Evolutionary conservation across 805 yeast species (phyloP).

Genomic region (Nakazawaea anatomiae): DNA sequence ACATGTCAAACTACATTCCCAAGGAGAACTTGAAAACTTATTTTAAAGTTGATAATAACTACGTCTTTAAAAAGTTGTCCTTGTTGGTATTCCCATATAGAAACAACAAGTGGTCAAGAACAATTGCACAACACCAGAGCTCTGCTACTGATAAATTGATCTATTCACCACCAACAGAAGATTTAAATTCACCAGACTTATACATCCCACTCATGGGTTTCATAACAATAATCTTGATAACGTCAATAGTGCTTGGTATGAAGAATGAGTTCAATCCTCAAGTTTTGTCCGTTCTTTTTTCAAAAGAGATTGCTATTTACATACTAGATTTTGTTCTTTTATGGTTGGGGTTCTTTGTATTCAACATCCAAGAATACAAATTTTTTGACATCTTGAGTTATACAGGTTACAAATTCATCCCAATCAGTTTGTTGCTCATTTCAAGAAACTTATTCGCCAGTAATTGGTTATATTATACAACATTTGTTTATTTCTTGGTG

Average conservation of each 20-base stretch:
- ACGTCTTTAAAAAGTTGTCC: constrained; percentile 68
- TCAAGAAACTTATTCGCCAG: constrained; percentile 33
- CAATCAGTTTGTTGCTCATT: constrained; percentile 54
- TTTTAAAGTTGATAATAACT: constrained; percentile 86
- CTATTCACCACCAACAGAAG: constrained; percentile 77
- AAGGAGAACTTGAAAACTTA: constrained; percentile 68
- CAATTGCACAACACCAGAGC: constrained; percentile 29
- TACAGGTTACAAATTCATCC: constrained; percentile 92
- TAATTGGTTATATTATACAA: constrained; percentile 29
- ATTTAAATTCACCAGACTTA: constrained; percentile 92
- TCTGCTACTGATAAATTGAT: constrained; percentile 26
- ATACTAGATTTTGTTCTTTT: constrained; percentile 69
- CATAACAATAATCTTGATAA: constrained; percentile 76
- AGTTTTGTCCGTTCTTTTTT: constrained; percentile 78
- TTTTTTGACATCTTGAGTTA: constrained; percentile 83
- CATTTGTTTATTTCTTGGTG: constrained; percentile 37
- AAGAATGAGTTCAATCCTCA: constrained; percentile 92
- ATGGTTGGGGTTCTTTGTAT: constrained; percentile 76
- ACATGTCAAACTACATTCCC: constrained; percentile 47
- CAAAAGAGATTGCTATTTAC: constrained; percentile 80
- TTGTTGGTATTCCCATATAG: constrained; percentile 82
- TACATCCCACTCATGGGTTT: constrained; percentile 94
- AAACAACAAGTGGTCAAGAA: constrained; percentile 78
- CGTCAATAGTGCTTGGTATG: constrained; percentile 82
- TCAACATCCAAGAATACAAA: constrained; percentile 57